Percentiles rank a stretch among this genome's conserved stretches.
These are phyloP conservation scores for Beta corolliflora DNA, from an alignment of 179 eudicot genomes.

Conservation along the genomic window DNA sequence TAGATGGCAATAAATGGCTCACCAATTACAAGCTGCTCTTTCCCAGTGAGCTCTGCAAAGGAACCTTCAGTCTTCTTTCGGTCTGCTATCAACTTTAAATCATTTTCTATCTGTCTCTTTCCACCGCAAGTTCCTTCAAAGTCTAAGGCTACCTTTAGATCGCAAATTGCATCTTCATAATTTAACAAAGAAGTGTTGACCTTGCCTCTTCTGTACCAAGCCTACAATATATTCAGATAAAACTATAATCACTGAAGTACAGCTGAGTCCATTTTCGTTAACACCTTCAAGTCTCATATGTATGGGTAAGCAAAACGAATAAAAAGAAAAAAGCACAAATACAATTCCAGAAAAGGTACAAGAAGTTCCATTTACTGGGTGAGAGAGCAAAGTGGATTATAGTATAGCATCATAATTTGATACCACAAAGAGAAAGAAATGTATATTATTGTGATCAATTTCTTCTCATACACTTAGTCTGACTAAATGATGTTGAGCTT, in stretches of 20 bases:
- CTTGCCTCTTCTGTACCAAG: constrained; percentile 94
- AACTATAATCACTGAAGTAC: neutral
- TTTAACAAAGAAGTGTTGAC: constrained; percentile 67
- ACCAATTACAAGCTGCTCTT: constrained; percentile 33
- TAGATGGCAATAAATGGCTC: constrained; percentile 23
- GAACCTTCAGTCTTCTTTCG: constrained; percentile 28
- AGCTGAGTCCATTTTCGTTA: too few relatives aligned
- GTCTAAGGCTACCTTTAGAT: constrained; percentile 55
- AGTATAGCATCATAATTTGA: neutral
- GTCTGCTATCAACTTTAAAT: constrained; percentile 42
- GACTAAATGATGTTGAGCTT: neutral
- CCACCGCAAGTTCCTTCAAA: constrained; percentile 63
- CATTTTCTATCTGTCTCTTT: constrained; percentile 71
- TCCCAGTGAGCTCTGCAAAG: constrained; percentile 26
- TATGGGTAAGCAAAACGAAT: neutral
- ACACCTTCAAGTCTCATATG: neutral
- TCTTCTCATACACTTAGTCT: neutral
- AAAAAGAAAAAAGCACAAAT: neutral
- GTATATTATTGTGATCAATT: neutral
- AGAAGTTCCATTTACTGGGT: too few relatives aligned
- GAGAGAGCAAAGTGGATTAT: neutral
- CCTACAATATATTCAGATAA: constrained; percentile 43
- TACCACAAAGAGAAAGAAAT: neutral
- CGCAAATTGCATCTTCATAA: constrained; percentile 59
- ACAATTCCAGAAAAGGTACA: neutral